Base-by-base conservation (phyloP, 495 filamentous ascomycete genomes). In the Penicillium diatomitis region DNA sequence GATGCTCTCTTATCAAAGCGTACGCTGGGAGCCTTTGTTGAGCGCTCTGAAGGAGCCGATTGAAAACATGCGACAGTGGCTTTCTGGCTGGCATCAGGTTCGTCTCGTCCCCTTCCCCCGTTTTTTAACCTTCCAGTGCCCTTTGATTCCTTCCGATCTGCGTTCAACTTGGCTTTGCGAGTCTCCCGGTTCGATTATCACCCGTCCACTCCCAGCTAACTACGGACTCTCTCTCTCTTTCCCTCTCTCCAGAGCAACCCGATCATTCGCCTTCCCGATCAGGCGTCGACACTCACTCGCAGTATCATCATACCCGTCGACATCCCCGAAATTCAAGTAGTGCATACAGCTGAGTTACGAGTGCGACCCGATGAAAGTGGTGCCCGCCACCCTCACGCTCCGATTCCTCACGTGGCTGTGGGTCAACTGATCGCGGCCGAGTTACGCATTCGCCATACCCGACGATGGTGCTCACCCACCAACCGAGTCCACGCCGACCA, bases 271-370 rank as follows among this genome's bases (percentile, higher is more conserved):
- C 61, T 77, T 7, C 65, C 69, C 8, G 12, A 55, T 1, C 56
- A 63, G 5, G 58, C 64, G 5, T 53, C 60, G 29, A 65, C 70
- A 32, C 68, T 60, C 10, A 54, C 48, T 44, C 71, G 70, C 41
- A 68, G 67, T 38, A 73, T 79, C 52, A 56, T 70, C 35, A 74
- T 79, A 43, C 75, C 76, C 3, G 88, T 97, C 12, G 86, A 95
- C 39, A 78, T 97, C n/a, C 94, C 92, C 0, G 77, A 85, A 5
- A 74, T 96, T 28, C 80, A 86, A 47, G 79, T 96, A 29, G 82
- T 97, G 2, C 85, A 91, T 65, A 94, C 85, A 1, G 86, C 84
- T 11, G 82, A 90, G 46, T 78, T 96, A 38, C 74, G 73, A 29
- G 69, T 89, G 8, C 40, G 66, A 52, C 48, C 54, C 62, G 61